A percentile compares a stretch with the other conserved stretches of the same genome.
Conservation (phyloP, 2,329 filamentous ascomycete genomes). For the Fusarium caatingaense region DNA sequence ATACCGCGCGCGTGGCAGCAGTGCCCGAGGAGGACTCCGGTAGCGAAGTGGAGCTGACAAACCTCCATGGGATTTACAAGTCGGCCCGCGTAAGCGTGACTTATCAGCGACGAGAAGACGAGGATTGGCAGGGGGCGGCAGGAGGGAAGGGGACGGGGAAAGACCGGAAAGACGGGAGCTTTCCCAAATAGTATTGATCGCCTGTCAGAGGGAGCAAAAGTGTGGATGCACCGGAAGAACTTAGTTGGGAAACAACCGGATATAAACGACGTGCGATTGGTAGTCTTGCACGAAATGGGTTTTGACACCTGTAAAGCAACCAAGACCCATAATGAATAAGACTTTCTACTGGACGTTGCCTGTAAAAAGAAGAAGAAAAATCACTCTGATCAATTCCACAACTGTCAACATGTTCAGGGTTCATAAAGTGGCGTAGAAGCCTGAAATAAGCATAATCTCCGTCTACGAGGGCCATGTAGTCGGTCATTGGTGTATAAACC, state of each 20-base stretch:
- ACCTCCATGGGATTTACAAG: constrained; percentile 40
- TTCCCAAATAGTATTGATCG: background rate
- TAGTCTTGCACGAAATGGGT: background rate
- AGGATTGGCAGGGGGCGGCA: background rate
- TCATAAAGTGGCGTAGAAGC: background rate
- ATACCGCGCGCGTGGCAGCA: constrained; percentile 23
- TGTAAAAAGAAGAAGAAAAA: background rate
- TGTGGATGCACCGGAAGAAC: background rate
- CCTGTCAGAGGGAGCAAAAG: background rate
- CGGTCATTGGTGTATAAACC: constrained; percentile 24
- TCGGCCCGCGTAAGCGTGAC: constrained; percentile 40
- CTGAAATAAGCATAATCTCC: background rate
- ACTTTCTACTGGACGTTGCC: background rate
- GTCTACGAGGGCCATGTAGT: background rate
- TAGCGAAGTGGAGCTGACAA: constrained; percentile 41
- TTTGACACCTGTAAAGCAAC: background rate
- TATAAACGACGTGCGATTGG: background rate
- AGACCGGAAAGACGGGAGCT: background rate
- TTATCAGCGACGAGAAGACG: constrained; percentile 25
- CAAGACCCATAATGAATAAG: background rate
- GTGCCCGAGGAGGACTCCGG: constrained; percentile 35
- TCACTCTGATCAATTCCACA: background rate
- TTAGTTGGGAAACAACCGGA: background rate
- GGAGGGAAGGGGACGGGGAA: background rate
- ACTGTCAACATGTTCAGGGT: background rate